Conservation (phyloP, 768 basidiomycete genomes). For the Mycena capillaripes region DNA sequence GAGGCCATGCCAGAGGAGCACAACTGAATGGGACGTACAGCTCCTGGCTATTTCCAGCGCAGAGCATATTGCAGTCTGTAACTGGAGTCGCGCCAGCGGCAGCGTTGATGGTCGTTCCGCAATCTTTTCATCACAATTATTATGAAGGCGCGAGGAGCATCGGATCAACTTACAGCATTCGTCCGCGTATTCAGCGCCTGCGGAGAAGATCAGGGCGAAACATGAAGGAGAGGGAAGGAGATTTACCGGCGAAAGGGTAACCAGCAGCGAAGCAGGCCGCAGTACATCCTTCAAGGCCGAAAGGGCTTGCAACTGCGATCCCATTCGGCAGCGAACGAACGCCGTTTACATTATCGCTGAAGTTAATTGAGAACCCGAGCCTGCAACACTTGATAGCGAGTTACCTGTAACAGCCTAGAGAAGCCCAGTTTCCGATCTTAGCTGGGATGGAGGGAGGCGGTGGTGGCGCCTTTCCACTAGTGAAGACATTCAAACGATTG, state of each 20-base stretch:
- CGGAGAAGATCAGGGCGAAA: not conserved
- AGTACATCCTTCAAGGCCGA: constrained; percentile 72
- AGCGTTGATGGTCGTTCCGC: constrained; percentile 60
- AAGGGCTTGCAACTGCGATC: constrained; percentile 59
- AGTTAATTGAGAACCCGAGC: constrained; percentile 35
- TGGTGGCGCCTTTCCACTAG: constrained; percentile 71
- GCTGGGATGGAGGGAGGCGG: constrained; percentile 66
- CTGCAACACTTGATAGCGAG: not conserved
- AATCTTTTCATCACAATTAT: constrained; percentile 53
- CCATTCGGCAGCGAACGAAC: constrained; percentile 58
- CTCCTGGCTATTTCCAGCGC: constrained; percentile 70
- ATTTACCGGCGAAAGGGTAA: constrained; percentile 53
- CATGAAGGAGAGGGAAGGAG: constrained; percentile 47
- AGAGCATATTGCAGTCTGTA: constrained; percentile 77
- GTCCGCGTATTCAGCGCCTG: constrained; percentile 30
- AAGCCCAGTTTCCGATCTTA: constrained; percentile 74
- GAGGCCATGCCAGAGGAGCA: not conserved
- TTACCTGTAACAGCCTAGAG: constrained; percentile 74
- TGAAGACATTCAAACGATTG: constrained; percentile 62
- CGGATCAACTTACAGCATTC: constrained; percentile 66
- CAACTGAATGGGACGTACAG: constrained; percentile 42
- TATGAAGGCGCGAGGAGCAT: constrained; percentile 22
- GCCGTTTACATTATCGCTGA: constrained; percentile 61
- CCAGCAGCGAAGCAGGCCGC: constrained; percentile 71
- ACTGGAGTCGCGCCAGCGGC: constrained; percentile 60